Base-by-base conservation (phyloP, 2,329 filamentous ascomycete species). In the Pseudocercospora pini-densiflorae region DNA sequence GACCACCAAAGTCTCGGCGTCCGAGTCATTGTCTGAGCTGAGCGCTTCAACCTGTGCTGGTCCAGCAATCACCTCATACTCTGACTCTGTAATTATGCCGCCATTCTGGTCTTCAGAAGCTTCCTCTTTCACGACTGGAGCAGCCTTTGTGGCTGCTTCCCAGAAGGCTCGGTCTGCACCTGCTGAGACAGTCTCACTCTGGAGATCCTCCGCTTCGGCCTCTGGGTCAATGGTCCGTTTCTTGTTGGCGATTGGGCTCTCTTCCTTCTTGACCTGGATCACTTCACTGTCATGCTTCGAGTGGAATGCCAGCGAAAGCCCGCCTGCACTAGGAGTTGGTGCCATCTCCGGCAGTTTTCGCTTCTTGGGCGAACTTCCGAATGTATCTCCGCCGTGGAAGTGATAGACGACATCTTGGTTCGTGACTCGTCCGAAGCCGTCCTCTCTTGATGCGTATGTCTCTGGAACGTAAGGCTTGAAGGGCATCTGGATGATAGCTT, bases 401-500 rank as follows among this genome's bases (percentile, higher is more conserved):
- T 69, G 65, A 43, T 63, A 66, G 10, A 71, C 61, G 14, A 66
- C 61, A 36, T 71, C 67, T n/a, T 58, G 19, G 21, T 36, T 16
- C 19, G 40, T 57, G 19, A 21, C 12, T 29, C 62, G 59, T 33
- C 51, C 24, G 51, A 55, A 55, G 10, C 64, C 33, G 33, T 71
- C 69, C 29, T 76, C 70, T 6, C 63, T 62, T 1, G 74, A 74
- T 9, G 72, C 68, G 49, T 74, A 75, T 2, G 67, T 70, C 1
- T 68, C 68, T 2, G 73, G 71, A 1, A 63, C 54, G 61, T 72
- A 70, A 6, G 69, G 64, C 63, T 72, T 70, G 66, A 72, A 73
- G 7, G 75, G 74, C 61, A 77, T 66, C 40, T 72, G 75, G 21
- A 77, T 77, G 64, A 77, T 76, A 0, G 72, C 73, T 23, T 69